A percentile compares a stretch with the other conserved stretches of the same genome.
phyloP scores from a whole-genome alignment of 2,329 filamentous ascomycete species.

The Chaetomium sp. region DNA sequence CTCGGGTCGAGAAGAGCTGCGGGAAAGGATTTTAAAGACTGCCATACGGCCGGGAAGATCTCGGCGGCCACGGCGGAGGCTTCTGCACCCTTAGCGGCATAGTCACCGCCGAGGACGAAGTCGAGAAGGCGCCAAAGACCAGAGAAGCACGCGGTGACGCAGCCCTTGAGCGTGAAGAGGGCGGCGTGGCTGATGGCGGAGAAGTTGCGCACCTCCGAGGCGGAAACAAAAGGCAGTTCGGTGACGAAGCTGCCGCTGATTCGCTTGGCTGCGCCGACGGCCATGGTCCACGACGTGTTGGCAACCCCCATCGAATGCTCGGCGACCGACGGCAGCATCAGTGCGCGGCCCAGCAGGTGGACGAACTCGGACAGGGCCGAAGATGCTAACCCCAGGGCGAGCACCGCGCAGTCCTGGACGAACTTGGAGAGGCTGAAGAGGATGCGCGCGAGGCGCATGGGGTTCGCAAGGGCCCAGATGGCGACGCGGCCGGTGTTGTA shows the following conservation, averaged over 20 bases:
- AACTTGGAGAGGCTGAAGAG: constrained; percentile 76
- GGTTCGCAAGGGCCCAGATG: constrained; percentile 77
- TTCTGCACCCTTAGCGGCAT: constrained; percentile 39
- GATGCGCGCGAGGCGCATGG: constrained; percentile 72
- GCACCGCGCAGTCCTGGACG: constrained; percentile 73
- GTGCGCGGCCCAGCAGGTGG: constrained; percentile 40
- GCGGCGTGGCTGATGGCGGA: constrained; percentile 75
- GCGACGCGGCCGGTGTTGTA: constrained; percentile 89
- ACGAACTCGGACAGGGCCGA: constrained; percentile 42
- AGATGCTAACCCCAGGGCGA: constrained; percentile 59
- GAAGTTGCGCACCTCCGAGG: constrained; percentile 71
- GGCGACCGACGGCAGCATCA: constrained; percentile 19
- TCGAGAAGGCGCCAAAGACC: constrained; percentile 44
- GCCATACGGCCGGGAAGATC: constrained; percentile 31
- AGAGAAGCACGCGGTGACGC: constrained; percentile 48
- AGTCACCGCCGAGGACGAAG: constrained; percentile 51
- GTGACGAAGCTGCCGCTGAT: constrained; percentile 54
- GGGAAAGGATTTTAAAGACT: constrained; percentile 41
- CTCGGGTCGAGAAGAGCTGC: constrained; percentile 48
- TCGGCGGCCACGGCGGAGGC: constrained; percentile 33
- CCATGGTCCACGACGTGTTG: constrained; percentile 46
- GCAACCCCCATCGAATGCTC: constrained; percentile 24
- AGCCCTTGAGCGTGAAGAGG: constrained; percentile 60
- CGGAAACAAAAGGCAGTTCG: constrained; percentile 54
- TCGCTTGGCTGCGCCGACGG: constrained; percentile 48